These are phyloP conservation scores for Hamigera avellanea DNA, from an alignment of 495 filamentous ascomycete genomes.

Conservation along the genomic window DNA sequence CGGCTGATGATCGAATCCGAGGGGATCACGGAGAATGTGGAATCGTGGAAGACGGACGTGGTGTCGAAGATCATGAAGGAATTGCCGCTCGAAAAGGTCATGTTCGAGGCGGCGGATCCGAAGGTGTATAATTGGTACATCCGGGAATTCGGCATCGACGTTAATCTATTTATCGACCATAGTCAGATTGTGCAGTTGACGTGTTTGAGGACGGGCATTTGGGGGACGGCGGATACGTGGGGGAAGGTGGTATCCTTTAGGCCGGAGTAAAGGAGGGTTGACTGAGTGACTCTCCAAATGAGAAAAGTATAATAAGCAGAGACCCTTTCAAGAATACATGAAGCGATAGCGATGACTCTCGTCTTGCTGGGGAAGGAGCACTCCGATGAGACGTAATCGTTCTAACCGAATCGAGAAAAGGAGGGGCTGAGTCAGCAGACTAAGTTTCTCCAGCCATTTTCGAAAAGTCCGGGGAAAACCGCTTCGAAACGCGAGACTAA, in stretches of 20 bases:
- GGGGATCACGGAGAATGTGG: constrained; percentile 50
- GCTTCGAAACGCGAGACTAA: no score
- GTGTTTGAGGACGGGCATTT: constrained; percentile 42
- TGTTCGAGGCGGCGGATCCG: constrained; percentile 53
- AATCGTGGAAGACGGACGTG: constrained; percentile 44
- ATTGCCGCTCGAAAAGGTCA: constrained; percentile 41
- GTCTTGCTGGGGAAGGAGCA: no score
- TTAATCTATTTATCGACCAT: constrained; percentile 50
- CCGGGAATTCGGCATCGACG: constrained; percentile 47
- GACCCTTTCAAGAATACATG: no score
- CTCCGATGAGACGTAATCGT: no score
- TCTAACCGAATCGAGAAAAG: no score
- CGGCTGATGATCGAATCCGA: constrained; percentile 53
- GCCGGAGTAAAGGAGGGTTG: constrained; percentile 6
- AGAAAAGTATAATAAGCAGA: no score
- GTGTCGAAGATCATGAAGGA: constrained; percentile 43
- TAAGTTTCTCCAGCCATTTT: no score
- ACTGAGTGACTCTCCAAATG: no score
- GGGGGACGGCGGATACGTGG: constrained; percentile 46
- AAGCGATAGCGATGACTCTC: no score
- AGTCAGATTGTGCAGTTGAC: constrained; percentile 48
- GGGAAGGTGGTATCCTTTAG: constrained; percentile 45
- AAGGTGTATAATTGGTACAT: constrained; percentile 50
- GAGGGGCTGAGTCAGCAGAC: no score
- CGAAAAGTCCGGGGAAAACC: no score